phyloP scores from a whole-genome alignment of 768 basidiomycete species.

The Dictyophora rubrovolvata region DNA sequence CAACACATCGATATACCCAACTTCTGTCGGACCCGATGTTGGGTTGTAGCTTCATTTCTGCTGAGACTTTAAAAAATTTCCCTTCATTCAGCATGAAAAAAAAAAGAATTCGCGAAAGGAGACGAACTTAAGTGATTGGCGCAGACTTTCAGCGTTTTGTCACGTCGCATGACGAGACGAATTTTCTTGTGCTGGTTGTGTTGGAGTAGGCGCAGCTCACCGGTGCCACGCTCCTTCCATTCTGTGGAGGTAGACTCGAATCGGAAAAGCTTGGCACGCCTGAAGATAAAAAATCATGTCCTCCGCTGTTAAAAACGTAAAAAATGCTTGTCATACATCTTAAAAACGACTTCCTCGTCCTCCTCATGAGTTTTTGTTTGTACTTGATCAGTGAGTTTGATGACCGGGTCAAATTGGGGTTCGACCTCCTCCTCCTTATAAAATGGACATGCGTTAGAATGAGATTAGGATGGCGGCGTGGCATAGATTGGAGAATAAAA shows the following conservation, averaged over 20 bases:
- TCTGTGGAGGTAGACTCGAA: conserved; percentile 70
- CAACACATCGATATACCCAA: conserved; percentile 97
- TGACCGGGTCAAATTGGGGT: conserved; percentile 90
- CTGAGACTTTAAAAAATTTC: conserved; percentile 44
- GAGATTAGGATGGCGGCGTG: background rate
- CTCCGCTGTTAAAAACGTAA: background rate
- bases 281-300: conserved; percentile 22
- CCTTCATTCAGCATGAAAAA: background rate
- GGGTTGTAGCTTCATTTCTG: conserved; percentile 90
- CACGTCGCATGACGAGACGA: conserved; percentile 96
- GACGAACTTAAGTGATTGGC: conserved; percentile 87
- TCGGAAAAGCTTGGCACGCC: conserved; percentile 97
- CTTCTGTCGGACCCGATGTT: conserved; percentile 98
- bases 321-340: conserved; percentile 53
- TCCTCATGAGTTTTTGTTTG: conserved; percentile 94
- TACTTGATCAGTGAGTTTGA: conserved; percentile 92
- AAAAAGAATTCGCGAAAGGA: background rate
- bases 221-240: conserved; percentile 98
- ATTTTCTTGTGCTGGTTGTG: conserved; percentile 88
- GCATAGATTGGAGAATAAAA: background rate
- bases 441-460: background rate
- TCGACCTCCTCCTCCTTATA: conserved; percentile 67
- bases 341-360: conserved; percentile 87
- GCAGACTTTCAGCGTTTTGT: conserved; percentile 99
- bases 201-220: conserved; percentile 84